These are phyloP conservation scores for Tilletiaria anomala DNA, from an alignment of 1,284 basidiomycete genomes.

Conservation along the genomic window DNA sequence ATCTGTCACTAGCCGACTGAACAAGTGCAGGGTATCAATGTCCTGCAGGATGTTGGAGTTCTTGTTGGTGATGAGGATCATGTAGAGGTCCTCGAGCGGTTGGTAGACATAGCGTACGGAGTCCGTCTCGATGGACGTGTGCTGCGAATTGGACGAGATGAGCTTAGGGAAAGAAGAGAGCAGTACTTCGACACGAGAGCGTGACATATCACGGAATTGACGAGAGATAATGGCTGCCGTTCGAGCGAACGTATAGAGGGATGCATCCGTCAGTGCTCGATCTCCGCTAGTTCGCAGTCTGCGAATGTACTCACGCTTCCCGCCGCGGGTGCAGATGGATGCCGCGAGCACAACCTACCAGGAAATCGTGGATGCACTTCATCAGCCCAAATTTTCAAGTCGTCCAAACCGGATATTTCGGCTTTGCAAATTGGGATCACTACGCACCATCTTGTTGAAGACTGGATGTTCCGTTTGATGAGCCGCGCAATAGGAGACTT, in stretches of 20 bases:
- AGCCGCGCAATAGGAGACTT: too few relatives aligned
- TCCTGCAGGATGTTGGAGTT: slow-evolving; percentile 96
- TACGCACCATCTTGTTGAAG: too few relatives aligned
- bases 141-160: slow-evolving; percentile 89
- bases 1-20: neutral
- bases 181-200: slow-evolving; percentile 50
- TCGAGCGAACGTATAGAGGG: slow-evolving; percentile 1
- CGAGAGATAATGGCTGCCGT: slow-evolving; percentile 77
- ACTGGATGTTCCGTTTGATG: too few relatives aligned
- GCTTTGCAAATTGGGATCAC: too few relatives aligned
- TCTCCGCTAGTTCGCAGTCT: too few relatives aligned
- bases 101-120: slow-evolving; percentile 80
- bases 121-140: slow-evolving; percentile 57
- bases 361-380: too few relatives aligned
- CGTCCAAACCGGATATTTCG: too few relatives aligned
- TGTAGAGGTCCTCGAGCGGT: slow-evolving; percentile 93
- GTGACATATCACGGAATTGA: slow-evolving; percentile 77
- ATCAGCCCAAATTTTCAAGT: too few relatives aligned
- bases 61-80: slow-evolving; percentile 94
- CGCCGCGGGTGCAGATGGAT: slow-evolving; percentile 82
- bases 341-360: slow-evolving; percentile 79
- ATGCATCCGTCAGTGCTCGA: neutral
- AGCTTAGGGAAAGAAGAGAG: slow-evolving; percentile 95
- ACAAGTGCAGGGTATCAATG: slow-evolving; percentile 74
- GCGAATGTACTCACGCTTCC: slow-evolving; percentile 68